A percentile compares a stretch with the other conserved stretches of the same genome.
phyloP scores from a whole-genome alignment of 1,284 basidiomycete genomes.

The Puccinia polysora region DNA sequence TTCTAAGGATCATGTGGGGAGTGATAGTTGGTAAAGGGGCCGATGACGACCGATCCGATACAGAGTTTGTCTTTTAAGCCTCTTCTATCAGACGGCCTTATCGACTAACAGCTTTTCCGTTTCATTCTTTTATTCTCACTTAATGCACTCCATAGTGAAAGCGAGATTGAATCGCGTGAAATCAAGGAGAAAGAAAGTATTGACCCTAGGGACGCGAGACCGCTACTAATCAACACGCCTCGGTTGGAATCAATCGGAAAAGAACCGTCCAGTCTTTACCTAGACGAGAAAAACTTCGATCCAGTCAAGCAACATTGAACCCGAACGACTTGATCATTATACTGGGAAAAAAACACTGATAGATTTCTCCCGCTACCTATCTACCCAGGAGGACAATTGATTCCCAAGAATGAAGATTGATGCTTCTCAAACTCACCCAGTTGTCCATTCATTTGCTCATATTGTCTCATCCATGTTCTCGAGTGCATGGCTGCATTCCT shows the following conservation, averaged over 20 bases:
- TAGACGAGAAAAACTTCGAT: not conserved
- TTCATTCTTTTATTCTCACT: not conserved
- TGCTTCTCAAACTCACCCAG: too few relatives aligned
- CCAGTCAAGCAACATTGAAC: not conserved
- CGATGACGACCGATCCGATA: slow-evolving; percentile 25
- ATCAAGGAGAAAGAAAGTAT: not conserved
- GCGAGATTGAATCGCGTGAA: slow-evolving; percentile 5
- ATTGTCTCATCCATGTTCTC: too few relatives aligned
- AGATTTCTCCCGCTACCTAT: too few relatives aligned
- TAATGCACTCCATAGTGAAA: slow-evolving; percentile 5
- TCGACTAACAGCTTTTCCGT: not conserved
- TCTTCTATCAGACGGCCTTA: not conserved
- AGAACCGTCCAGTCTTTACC: not conserved
- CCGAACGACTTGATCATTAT: not conserved
- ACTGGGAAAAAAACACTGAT: too few relatives aligned
- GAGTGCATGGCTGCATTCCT: too few relatives aligned
- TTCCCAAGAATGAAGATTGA: too few relatives aligned
- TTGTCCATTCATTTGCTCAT: too few relatives aligned
- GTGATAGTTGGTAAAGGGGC: slow-evolving; percentile 32
- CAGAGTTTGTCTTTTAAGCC: slow-evolving; percentile 23
- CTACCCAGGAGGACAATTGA: too few relatives aligned
- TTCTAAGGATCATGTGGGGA: slow-evolving; percentile 27
- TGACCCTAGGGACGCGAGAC: not conserved
- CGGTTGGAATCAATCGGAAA: not conserved
- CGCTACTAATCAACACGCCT: not conserved